These are phyloP conservation scores for Microsporum audouinii DNA, from an alignment of 2,329 filamentous ascomycete genomes.

Conservation along the genomic window DNA sequence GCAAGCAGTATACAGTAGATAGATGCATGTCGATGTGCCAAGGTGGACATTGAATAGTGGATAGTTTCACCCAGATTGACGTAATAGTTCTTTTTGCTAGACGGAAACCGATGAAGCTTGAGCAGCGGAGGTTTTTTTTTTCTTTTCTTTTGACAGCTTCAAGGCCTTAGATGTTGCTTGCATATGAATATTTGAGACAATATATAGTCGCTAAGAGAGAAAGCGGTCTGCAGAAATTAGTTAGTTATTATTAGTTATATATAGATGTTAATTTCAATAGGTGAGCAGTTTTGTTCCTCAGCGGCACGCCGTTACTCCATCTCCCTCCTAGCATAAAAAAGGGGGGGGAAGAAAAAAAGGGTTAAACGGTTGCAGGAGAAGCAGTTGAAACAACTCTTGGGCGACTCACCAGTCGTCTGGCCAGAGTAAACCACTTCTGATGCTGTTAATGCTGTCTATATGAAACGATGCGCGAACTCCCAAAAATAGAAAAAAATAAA, in stretches of 20 bases:
- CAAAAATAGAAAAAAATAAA: neutral
- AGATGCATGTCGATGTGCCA: neutral
- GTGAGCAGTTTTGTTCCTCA: neutral
- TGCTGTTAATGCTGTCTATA: neutral
- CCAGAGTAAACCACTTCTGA: neutral
- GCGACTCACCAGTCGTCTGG: neutral
- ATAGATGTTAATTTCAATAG: neutral
- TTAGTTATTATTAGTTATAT: neutral
- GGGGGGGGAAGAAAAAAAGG: neutral
- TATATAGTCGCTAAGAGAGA: neutral
- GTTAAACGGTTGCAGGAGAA: neutral
- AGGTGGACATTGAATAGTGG: neutral
- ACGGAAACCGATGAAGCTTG: neutral
- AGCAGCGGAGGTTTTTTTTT: neutral
- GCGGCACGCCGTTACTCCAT: neutral
- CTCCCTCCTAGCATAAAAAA: neutral
- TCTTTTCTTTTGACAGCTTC: neutral
- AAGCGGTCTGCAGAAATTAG: neutral
- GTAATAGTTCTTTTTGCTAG: neutral
- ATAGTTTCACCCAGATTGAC: slow-evolving; percentile 2
- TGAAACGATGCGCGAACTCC: neutral
- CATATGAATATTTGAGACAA: slow-evolving; percentile 1
- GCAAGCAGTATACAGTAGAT: neutral
- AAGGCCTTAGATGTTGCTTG: neutral
- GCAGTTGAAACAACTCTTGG: neutral